Evolutionary conservation across 306 rosid species (phyloP), one percentile per base, ranked within the genome.

Genomic region (Quercus mongolica): DNA sequence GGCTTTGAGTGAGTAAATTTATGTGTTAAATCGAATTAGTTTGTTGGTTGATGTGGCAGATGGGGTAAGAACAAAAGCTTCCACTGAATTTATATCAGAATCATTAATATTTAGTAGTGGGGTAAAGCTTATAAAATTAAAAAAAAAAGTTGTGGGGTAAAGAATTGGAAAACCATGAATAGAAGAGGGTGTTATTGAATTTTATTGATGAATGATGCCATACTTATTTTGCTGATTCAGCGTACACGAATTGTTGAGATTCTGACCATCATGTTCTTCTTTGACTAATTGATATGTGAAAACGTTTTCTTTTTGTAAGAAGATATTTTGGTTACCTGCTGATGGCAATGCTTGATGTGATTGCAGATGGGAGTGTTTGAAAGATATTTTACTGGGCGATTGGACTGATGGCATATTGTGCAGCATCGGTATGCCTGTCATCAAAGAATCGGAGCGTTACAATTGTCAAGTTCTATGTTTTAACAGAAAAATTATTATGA

Each of bases 391-490:
- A 76, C 79, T 88, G 2, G 99, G 96, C 58, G 94, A 88, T 76
- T 95, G 94, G 98, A 95, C 98, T 6, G 96, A 92, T 77, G 96
- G 87, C 61, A 91, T 95, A 73, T 74, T 95, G 30, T 95, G 99
- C 76, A 91, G 99, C 90, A 81, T 95, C 78, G 99, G 99, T 26
- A 93, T 95, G 98, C 99, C 99, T 28, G 76, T 95, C 78, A 89
- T 95, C 79, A 88, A 86, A 72, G 99, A 75, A 51, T 90, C 94
- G 1, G 99, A 95, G 92, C 89, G 99, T 35, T 95, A 95, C 65
- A 95, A 95, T 63, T 91, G 98, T 75, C 99, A 95, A 65, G 88
- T 93, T 79, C 38, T 95, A 2, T 93, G 98, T 82, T 78, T 88
- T 28, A 90, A 95, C 78, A 84, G 97, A 18, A 93, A 77, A 86